Evolutionary conservation across 768 basidiomycete species (phyloP), one percentile per base, ranked within the genome.

Genomic region (Auriscalpium orientale): DNA sequence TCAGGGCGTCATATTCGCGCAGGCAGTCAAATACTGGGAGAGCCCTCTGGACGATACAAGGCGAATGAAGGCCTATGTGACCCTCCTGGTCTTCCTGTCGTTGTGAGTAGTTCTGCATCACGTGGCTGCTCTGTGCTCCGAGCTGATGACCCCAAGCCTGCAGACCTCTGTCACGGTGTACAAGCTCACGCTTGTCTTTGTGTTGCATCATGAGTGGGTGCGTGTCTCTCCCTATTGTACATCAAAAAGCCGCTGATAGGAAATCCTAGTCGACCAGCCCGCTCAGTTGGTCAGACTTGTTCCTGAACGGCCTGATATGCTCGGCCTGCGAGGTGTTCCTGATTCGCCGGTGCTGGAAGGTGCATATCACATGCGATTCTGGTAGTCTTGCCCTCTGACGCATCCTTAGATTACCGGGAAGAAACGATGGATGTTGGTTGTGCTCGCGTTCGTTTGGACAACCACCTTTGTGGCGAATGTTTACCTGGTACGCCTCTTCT

Each of bases 311-410:
- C 3, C 61, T 74, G 9, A 73, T 81, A 38, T 75, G 73, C 59
- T 66, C 72, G 53, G 50, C 77, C 37, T 80, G 79, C 60, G 74
- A 81, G 62, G 65, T 70, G 3, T 81, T 76, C 57, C 77, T 78
- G 46, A 74, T 81, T 28, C 67, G 73, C 38, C 67, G 76, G 53
- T 80, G 80, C 55, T 82, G 79, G 77, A 78, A 77, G 72, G 81
- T 76, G 48, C 15, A 69, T 35, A 22, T 46, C 28, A 28, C 35
- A 10, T 28, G 28, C 28, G 28, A 28, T 28, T 28, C 4, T 28
- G 4, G 28, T 28, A 28, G 28, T 28, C 28, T 28, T 28, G 4
- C 28, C 28, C 28, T 28, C 28, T 28, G 28, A 28, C 7, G 15
- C 20, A 13, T 46, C 3, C 15, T 9, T 56, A 80, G 80, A 69